Evolutionary conservation across 306 rosid species (phyloP).

Genomic region (Mimosa pudica): DNA sequence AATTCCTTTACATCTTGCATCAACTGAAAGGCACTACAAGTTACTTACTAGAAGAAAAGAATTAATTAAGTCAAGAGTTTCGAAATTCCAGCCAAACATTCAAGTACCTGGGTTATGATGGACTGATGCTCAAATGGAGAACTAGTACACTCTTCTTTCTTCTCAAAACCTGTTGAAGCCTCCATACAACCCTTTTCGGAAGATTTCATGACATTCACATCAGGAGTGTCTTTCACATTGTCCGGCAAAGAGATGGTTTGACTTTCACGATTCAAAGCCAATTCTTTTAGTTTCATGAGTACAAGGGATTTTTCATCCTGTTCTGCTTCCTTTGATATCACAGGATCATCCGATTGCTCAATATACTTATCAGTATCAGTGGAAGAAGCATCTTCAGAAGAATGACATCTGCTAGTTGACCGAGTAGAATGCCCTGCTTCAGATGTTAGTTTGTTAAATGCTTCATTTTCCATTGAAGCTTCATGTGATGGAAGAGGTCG

Average conservation of each 20-base stretch:
- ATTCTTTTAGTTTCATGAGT: slow-evolving; percentile 55
- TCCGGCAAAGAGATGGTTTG: slow-evolving; percentile 28
- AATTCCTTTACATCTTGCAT: slow-evolving; percentile 58
- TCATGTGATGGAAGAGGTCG: slow-evolving; percentile 39
- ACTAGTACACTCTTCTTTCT: slow-evolving; percentile 37
- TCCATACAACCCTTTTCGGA: slow-evolving; percentile 20
- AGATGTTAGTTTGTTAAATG: slow-evolving; percentile 24
- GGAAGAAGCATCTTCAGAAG: slow-evolving; percentile 41
- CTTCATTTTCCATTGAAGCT: slow-evolving; percentile 35
- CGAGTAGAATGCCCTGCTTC: slow-evolving; percentile 24
- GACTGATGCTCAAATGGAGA: slow-evolving; percentile 36
- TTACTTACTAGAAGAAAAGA: slow-evolving; percentile 25
- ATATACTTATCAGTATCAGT: slow-evolving; percentile 34
- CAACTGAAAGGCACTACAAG: slow-evolving; percentile 39
- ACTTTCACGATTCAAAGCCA: slow-evolving; percentile 42
- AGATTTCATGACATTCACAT: not conserved
- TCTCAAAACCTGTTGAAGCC: slow-evolving; percentile 25
- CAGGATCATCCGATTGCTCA: slow-evolving; percentile 43
- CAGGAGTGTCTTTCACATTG: slow-evolving; percentile 20
- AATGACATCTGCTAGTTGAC: slow-evolving; percentile 34
- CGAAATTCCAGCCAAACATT: slow-evolving; percentile 14
- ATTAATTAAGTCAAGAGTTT: not conserved
- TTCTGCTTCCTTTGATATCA: slow-evolving; percentile 31
- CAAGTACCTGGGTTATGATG: slow-evolving; percentile 45
- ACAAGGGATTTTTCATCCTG: slow-evolving; percentile 49